These are phyloP conservation scores for Globisporangium nunn DNA, from an alignment of 352 stramenopile genomes.

Conservation along the genomic window DNA sequence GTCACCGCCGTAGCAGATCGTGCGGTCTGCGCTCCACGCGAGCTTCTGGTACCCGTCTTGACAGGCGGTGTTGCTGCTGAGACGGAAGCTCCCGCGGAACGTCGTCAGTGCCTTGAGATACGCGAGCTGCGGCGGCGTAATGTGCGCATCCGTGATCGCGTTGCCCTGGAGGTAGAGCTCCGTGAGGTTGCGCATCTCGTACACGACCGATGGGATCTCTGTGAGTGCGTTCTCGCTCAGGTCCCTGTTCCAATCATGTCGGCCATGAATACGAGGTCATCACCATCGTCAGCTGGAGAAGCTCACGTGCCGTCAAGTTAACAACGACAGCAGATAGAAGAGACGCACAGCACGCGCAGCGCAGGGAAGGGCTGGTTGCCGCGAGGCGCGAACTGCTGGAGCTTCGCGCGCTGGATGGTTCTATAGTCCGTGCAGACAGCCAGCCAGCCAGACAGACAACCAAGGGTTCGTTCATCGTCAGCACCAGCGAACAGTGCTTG, in stretches of 20 bases:
- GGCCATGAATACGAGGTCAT: too few relatives aligned
- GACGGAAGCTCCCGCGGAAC: constrained; percentile 36
- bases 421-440: constrained; percentile 14
- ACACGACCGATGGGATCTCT: constrained; percentile 59
- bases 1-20: constrained; percentile 36
- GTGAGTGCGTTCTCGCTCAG: constrained; percentile 57
- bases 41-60: constrained; percentile 35
- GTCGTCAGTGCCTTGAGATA: constrained; percentile 43
- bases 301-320: too few relatives aligned
- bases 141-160: constrained; percentile 38
- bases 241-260: constrained; percentile 25
- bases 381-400: constrained; percentile 56
- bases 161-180: constrained; percentile 49
- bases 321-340: neutral
- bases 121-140: constrained; percentile 42
- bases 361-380: constrained; percentile 32
- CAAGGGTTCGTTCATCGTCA: too few relatives aligned
- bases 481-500: too few relatives aligned
- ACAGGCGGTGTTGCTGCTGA: constrained; percentile 28
- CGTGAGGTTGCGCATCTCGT: constrained; percentile 50
- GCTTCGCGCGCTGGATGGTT: constrained; percentile 48
- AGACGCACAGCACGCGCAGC: constrained; percentile 49
- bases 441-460: too few relatives aligned
- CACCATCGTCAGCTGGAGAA: neutral
- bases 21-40: constrained; percentile 39